Evolutionary conservation across 495 filamentous ascomycete species (phyloP).

Genomic region (Usnea hakonensis): DNA sequence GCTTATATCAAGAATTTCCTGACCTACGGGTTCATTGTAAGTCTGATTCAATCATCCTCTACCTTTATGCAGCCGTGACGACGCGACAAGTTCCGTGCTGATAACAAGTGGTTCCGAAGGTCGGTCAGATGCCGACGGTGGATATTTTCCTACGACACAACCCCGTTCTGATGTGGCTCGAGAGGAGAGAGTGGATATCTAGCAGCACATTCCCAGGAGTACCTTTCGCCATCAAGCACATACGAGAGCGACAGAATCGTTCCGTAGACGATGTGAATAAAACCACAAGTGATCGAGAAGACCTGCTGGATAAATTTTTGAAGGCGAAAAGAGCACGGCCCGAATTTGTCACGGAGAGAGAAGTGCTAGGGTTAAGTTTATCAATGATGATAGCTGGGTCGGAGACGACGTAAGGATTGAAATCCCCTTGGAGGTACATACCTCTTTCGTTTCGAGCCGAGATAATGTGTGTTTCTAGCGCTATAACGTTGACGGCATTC

Average conservation of each 20-base stretch:
- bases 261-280: constrained; percentile 32
- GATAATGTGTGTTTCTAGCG: constrained; percentile 20
- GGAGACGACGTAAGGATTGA: constrained; percentile 45
- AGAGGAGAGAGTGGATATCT: constrained; percentile 37
- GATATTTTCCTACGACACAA: constrained; percentile 47
- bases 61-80: neutral
- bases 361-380: constrained; percentile 57
- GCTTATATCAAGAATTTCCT: constrained; percentile 37
- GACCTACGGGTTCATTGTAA: constrained; percentile 39
- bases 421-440: neutral
- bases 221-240: constrained; percentile 50
- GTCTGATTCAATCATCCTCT: neutral
- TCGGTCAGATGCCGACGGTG: constrained; percentile 47
- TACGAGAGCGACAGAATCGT: constrained; percentile 39
- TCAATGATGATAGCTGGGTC: constrained; percentile 59
- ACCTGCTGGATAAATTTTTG: constrained; percentile 41
- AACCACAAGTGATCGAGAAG: constrained; percentile 34
- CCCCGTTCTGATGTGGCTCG: constrained; percentile 32
- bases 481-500: constrained; percentile 51
- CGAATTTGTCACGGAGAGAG: constrained; percentile 56
- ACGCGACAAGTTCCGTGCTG: too few species aligned
- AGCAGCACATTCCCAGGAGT: constrained; percentile 51
- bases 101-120: constrained; percentile 15
- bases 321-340: constrained; percentile 43
- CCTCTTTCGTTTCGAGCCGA: neutral